A percentile compares a stretch with the other conserved stretches of the same genome.
phyloP scores from a whole-genome alignment of 768 basidiomycete species.

The Pulveroboletus sp. region DNA sequence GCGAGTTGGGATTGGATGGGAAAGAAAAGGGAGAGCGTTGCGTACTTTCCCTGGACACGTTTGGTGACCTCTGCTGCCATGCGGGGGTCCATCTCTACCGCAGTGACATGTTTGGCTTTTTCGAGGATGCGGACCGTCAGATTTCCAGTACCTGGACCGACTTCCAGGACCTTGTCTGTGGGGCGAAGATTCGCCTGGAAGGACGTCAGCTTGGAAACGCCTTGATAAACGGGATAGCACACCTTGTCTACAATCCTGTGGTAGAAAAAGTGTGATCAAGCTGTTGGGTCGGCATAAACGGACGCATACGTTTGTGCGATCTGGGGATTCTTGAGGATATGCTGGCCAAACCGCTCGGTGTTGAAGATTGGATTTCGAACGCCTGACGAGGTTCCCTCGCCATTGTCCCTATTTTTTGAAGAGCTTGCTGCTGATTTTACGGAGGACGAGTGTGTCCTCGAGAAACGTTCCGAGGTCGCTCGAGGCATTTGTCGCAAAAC shows the following conservation, averaged over 20 bases:
- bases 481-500: conserved; percentile 57
- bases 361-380: conserved; percentile 89
- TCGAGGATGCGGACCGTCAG: conserved; percentile 91
- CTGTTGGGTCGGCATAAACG: conserved; percentile 18
- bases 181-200: conserved; percentile 83
- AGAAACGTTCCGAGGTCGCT: conserved; percentile 74
- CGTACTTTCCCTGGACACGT: conserved; percentile 96
- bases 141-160: conserved; percentile 97
- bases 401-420: conserved; percentile 42
- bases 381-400: conserved; percentile 37
- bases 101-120: conserved; percentile 88
- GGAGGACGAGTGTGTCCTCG: conserved; percentile 62
- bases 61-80: conserved; percentile 99
- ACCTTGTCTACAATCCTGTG: conserved; percentile 65
- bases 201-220: conserved; percentile 1
- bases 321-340: conserved; percentile 93
- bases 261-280: conserved; percentile 12
- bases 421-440: conserved; percentile 39
- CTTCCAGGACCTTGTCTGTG: conserved; percentile 95
- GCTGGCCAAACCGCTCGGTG: conserved; percentile 93
- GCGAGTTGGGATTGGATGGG: background rate
- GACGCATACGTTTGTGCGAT: conserved; percentile 80
- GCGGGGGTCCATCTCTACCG: conserved; percentile 96
- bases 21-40: conserved; percentile 17
- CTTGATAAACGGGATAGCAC: background rate